These are phyloP conservation scores for Wickerhamiella occidentalis DNA, from an alignment of 805 yeast genomes.

Conservation along the genomic window DNA sequence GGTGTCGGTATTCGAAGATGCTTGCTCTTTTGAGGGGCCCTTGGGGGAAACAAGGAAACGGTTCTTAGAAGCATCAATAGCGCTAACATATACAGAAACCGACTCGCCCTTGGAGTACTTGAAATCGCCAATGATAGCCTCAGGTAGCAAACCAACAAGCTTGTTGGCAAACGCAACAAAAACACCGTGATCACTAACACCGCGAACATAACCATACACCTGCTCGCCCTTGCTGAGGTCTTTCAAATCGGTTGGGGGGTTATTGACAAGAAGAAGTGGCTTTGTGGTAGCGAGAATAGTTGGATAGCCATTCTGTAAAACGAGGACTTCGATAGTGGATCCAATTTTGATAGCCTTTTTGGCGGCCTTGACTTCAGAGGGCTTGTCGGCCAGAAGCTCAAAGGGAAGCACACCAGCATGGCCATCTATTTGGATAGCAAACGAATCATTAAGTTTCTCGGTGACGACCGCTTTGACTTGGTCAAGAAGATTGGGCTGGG, in stretches of 20 bases:
- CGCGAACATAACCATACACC: constrained; percentile 65
- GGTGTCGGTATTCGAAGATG: constrained; percentile 22
- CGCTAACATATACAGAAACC: constrained; percentile 51
- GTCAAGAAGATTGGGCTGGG: constrained; percentile 23
- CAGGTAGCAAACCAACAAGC: constrained; percentile 71
- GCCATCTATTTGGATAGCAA: constrained; percentile 48
- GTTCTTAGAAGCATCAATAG: constrained; percentile 53
- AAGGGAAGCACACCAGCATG: constrained; percentile 46
- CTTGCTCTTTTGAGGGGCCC: constrained; percentile 13
- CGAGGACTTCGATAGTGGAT: constrained; percentile 44
- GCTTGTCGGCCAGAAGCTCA: constrained; percentile 39
- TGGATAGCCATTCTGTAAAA: constrained; percentile 49
- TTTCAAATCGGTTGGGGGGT: constrained; percentile 52
- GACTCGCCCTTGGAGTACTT: constrained; percentile 57
- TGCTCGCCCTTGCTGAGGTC: constrained; percentile 52
- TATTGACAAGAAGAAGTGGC: constrained; percentile 52
- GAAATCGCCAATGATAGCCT: constrained; percentile 42
- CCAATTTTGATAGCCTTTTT: constrained; percentile 61
- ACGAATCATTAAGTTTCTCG: constrained; percentile 64
- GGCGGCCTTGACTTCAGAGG: constrained; percentile 64
- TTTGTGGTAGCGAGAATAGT: constrained; percentile 56
- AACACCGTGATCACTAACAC: constrained; percentile 54
- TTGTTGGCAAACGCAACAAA: constrained; percentile 72
- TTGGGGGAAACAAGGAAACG: constrained; percentile 60
- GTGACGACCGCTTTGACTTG: constrained; percentile 47